Evolutionary conservation across 345 rosid species (phyloP), one percentile per base, ranked within the genome.

Genomic region (Triadica sebifera): DNA sequence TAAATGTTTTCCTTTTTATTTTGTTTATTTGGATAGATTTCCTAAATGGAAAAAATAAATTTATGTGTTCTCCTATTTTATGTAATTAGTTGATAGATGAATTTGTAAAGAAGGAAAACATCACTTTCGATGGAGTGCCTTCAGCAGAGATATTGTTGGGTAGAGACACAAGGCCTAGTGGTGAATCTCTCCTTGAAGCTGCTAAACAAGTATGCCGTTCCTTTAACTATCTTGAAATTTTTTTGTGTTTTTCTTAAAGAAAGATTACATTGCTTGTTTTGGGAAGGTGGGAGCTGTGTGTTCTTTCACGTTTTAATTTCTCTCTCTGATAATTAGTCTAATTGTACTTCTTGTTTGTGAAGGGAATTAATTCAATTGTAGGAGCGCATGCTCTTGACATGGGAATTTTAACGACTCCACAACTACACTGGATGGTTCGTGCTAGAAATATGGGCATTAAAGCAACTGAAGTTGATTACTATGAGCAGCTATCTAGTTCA

Each of bases 161-260:
- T 29, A 91, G 99, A 75, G 98, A 94, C 79, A 93, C 97, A 56
- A 85, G 99, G 75, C 99, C 99, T 62, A 94, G 99, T 72, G 99
- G 99, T 39, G 96, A 85, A 78, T 81, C 83, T 66, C 99, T 95
- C 59, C 90, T 91, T 57, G 88, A 86, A 81, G 97, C 88, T 73
- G 95, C 94, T 55, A 88, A 86, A 81, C 84, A 87, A 65, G 97
- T 88, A 77, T 64, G n/a, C 6, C 24, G 63, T 69, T 19, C 49
- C 67, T 29, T 69, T 15, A 34, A 3, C 8, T 74, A 52, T 59
- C 47, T n/a, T 15, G 37, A 50, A 47, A 12, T 72, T 64, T 52
- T 43, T 11, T 56, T 22, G 6, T n/a, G 43, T 16, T 80, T 24
- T n/a, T 56, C 58, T 6, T 45, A 19, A 39, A 24, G 34, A 24